A percentile compares a stretch with the other conserved stretches of the same genome.
These are phyloP conservation scores for Rostrohypoxylon terebratum DNA, from an alignment of 495 filamentous ascomycete species.

Conservation along the genomic window DNA sequence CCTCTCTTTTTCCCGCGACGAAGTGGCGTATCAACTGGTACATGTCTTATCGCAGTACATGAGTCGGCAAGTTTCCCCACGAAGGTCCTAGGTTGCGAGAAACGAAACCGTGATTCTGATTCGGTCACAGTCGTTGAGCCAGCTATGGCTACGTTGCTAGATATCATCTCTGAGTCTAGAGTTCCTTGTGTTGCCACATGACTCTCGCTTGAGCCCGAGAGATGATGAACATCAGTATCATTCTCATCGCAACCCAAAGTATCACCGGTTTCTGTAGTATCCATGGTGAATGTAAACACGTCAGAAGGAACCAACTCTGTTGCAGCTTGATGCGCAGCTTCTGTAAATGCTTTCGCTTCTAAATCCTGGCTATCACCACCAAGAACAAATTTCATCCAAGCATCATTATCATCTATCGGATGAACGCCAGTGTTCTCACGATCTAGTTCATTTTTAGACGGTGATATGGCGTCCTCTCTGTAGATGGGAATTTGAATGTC, in stretches of 20 bases:
- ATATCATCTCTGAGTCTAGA: constrained; percentile 41
- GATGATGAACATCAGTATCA: constrained; percentile 18
- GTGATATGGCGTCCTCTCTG: neutral
- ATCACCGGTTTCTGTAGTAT: constrained; percentile 19
- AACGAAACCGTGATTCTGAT: constrained; percentile 47
- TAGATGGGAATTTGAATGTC: neutral
- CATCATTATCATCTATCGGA: constrained; percentile 41
- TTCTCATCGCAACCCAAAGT: neutral
- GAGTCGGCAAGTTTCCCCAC: constrained; percentile 50
- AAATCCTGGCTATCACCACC: constrained; percentile 53
- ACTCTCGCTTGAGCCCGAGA: constrained; percentile 38
- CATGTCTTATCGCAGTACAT: neutral
- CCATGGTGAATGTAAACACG: constrained; percentile 4
- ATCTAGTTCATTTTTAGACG: neutral
- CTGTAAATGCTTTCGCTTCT: constrained; percentile 46
- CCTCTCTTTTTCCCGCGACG: constrained; percentile 44
- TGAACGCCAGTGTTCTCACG: constrained; percentile 1
- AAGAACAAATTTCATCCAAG: constrained; percentile 57
- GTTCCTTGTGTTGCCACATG: constrained; percentile 37
- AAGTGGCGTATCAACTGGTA: constrained; percentile 9
- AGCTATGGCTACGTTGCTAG: constrained; percentile 42
- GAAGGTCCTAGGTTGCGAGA: constrained; percentile 56
- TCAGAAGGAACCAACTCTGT: constrained; percentile 46
- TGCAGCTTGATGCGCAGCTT: constrained; percentile 54
- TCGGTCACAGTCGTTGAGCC: constrained; percentile 38